phyloP scores from a whole-genome alignment of 2,329 filamentous ascomycete species.

The Myotisia sp. region DNA sequence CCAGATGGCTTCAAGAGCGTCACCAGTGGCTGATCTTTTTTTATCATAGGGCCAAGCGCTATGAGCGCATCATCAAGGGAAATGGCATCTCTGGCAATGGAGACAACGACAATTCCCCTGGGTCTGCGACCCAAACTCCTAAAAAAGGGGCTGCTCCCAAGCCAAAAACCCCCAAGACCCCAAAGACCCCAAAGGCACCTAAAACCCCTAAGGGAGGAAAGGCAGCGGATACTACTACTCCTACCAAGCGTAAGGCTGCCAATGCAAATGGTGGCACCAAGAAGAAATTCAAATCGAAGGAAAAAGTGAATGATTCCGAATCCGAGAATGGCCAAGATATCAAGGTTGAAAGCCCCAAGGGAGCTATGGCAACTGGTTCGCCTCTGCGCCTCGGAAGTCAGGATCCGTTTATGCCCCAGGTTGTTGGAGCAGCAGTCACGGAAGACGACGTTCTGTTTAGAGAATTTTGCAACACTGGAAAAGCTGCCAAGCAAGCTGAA shows the following conservation, averaged over 20 bases:
- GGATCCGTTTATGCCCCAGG: conserved; percentile 8
- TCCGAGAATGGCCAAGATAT: conserved; percentile 1
- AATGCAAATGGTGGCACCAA: conserved; percentile 5
- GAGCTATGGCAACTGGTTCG: background rate
- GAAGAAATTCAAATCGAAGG: conserved; percentile 11
- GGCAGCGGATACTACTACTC: conserved; percentile 1
- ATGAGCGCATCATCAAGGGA: conserved; percentile 50
- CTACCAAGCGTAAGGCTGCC: conserved; percentile 12
- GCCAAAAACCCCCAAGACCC: conserved; percentile 13
- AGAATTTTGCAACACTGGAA: conserved; percentile 9
- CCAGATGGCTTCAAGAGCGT: no score
- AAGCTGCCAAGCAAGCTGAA: background rate
- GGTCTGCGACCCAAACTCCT: conserved; percentile 13
- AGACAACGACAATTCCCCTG: conserved; percentile 1
- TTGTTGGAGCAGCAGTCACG: background rate
- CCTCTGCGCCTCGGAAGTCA: background rate
- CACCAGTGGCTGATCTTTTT: no score
- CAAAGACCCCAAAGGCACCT: conserved; percentile 13
- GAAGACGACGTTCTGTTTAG: conserved; percentile 7
- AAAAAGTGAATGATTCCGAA: conserved; percentile 6
- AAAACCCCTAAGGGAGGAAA: conserved; percentile 11
- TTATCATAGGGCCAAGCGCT: conserved; percentile 48
- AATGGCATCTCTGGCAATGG: conserved; percentile 33
- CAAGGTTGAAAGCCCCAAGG: background rate
- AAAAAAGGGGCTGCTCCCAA: conserved; percentile 11